A percentile compares a stretch with the other conserved stretches of the same genome.
Evolutionary conservation across 139 green algal genomes (phyloP).

Genomic region (Micractinium conductrix): DNA sequence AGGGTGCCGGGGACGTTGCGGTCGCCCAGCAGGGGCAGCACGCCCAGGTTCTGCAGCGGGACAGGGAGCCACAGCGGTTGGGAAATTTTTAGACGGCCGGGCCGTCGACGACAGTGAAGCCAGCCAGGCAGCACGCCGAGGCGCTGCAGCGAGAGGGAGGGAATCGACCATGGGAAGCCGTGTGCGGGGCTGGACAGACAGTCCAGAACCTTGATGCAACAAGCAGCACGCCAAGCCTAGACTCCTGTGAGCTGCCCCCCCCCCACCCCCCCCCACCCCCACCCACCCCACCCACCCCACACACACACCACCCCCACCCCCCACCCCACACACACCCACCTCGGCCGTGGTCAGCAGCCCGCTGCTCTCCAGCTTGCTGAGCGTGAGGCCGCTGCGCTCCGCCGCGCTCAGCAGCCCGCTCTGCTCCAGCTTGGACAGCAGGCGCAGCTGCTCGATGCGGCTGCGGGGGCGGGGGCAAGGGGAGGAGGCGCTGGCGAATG

Average conservation of each 20-base stretch:
- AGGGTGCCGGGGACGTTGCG: constrained; percentile 55
- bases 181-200: too few species aligned
- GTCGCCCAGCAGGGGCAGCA: constrained; percentile 62
- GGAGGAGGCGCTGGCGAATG: not conserved
- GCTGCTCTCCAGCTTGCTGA: constrained; percentile 76
- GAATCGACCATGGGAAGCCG: too few species aligned
- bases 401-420: constrained; percentile 67
- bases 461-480: not conserved
- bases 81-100: not conserved
- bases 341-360: constrained; percentile 76
- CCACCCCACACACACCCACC: not conserved
- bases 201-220: too few species aligned
- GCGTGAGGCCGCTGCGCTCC: constrained; percentile 72
- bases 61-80: too few species aligned
- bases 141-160: too few species aligned
- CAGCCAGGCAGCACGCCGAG: too few species aligned
- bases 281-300: too few species aligned
- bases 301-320: too few species aligned
- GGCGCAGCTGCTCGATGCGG: constrained; percentile 61
- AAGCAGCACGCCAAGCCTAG: too few species aligned
- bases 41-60: constrained; percentile 43
- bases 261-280: not conserved
- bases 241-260: too few species aligned
- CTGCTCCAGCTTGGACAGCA: constrained; percentile 74
- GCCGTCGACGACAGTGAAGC: too few species aligned